Percentiles rank a stretch among this genome's conserved stretches.
These are phyloP conservation scores for Echinosophora koreensis DNA, from an alignment of 306 rosid genomes.

Conservation along the genomic window DNA sequence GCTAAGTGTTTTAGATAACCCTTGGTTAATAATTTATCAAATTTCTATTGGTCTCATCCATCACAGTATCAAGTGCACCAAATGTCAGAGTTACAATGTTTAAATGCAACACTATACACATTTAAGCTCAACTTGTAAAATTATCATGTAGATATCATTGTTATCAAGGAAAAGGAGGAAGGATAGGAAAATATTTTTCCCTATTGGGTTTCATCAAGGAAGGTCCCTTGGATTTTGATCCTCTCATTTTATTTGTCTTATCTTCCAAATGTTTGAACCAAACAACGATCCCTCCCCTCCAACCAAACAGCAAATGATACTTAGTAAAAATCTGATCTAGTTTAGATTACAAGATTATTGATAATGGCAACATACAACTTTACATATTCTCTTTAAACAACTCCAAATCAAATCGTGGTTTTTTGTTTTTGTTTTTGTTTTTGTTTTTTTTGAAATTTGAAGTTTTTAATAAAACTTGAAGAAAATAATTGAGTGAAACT, in stretches of 20 bases:
- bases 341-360: background rate
- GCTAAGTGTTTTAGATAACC: no score
- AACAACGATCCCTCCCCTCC: no score
- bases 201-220: no score
- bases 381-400: background rate
- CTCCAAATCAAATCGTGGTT: background rate
- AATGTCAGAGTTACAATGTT: background rate
- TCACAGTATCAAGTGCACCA: no score
- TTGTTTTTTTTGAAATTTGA: background rate
- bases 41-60: no score
- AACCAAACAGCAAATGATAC: background rate
- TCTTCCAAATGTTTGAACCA: no score
- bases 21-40: no score
- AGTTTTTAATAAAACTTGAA: background rate
- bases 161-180: background rate
- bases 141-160: background rate
- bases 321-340: background rate
- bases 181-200: no score
- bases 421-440: no score
- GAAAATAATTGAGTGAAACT: background rate
- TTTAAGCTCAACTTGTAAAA: background rate
- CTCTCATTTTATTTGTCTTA: no score
- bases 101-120: background rate
- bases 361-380: background rate
- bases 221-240: no score